phyloP scores from a whole-genome alignment of 148 eudicot genomes.

The Nepenthes mirabilis region DNA sequence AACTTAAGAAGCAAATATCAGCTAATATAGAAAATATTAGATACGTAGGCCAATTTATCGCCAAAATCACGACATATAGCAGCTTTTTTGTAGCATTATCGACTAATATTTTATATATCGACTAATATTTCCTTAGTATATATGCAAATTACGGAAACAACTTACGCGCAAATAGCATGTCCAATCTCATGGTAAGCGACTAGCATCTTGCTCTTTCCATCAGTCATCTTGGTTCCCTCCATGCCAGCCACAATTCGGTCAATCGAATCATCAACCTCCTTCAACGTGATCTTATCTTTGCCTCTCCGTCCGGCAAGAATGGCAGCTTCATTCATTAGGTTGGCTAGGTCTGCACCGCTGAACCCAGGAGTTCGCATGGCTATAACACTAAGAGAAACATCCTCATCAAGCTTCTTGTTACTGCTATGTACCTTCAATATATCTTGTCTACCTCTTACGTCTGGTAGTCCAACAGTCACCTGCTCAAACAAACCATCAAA shows the following conservation, averaged over 20 bases:
- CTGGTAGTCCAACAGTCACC: slow-evolving; percentile 63
- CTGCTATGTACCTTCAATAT: slow-evolving; percentile 64
- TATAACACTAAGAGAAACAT: slow-evolving; percentile 47
- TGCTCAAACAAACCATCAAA: slow-evolving; percentile 13
- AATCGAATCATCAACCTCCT: slow-evolving; percentile 77
- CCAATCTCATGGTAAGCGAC: slow-evolving; percentile 91
- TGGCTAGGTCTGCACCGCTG: slow-evolving; percentile 81
- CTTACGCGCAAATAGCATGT: slow-evolving; percentile 86
- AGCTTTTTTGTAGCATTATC: too few relatives aligned
- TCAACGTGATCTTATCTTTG: slow-evolving; percentile 36
- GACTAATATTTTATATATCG: too few relatives aligned
- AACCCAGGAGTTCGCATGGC: slow-evolving; percentile 87
- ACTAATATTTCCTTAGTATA: too few relatives aligned
- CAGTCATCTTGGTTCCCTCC: slow-evolving; percentile 85
- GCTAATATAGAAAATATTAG: too few relatives aligned
- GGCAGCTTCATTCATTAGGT: slow-evolving; percentile 88
- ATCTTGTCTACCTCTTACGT: slow-evolving; percentile 67
- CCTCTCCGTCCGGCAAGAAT: slow-evolving; percentile 88
- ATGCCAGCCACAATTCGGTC: slow-evolving; percentile 77
- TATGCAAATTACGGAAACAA: not conserved
- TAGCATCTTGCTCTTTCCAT: slow-evolving; percentile 74
- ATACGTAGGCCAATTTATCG: too few relatives aligned
- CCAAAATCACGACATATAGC: too few relatives aligned
- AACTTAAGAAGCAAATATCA: too few relatives aligned
- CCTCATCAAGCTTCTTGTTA: slow-evolving; percentile 52